Evolutionary conservation across 169 alveolate species (phyloP), one percentile per base, ranked within the genome.

Genomic region (Theileria parva): DNA sequence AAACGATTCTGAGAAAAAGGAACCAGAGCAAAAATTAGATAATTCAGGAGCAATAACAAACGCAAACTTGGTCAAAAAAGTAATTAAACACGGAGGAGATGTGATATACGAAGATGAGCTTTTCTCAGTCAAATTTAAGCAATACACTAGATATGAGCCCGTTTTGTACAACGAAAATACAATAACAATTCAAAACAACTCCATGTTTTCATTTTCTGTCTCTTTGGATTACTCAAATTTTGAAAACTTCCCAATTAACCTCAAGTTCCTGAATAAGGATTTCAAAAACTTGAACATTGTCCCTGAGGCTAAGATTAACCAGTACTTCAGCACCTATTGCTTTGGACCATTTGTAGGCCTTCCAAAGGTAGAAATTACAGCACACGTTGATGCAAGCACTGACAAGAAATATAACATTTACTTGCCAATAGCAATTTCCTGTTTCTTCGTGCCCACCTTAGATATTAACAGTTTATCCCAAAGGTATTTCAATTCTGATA

Each of bases 211-310:
- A 21, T 55, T n/a, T 21, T n/a, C 64, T 17, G 7, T 55, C 12
- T 55, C 64, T n/a, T 55, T 55, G 30, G 64, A 55, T 50, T 81
- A 51, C 63, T 55, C 32, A 34, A 76, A 81, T 59, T 81, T 81
- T 65, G 88, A 81, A 28, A 53, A 81, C 66, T 81, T 81, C 79
- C 85, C 88, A 8, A 4, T 81, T 39, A 73, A 74, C 66, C 78
- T 81, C 11, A 19, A 32, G 23, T 28, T 81, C 30, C 39, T 48
- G 17, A 77, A 65, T 21, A 69, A 34, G 75, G 65, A 51, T 7
- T 32, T 21, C 1, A 55, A 25, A 1, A 57, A 12, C 39, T 27
- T 81, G n/a, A 5, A 11, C 13, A 4, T 21, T 17, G 12, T 5
- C 4, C 80, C 85, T n/a, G 2, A 11, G 55, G 72, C 30, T 1